Percentiles rank a stretch among this genome's conserved stretches.
These are phyloP conservation scores for Ophiostoma sp. DNA, from an alignment of 2,329 filamentous ascomycete genomes.

Conservation along the genomic window DNA sequence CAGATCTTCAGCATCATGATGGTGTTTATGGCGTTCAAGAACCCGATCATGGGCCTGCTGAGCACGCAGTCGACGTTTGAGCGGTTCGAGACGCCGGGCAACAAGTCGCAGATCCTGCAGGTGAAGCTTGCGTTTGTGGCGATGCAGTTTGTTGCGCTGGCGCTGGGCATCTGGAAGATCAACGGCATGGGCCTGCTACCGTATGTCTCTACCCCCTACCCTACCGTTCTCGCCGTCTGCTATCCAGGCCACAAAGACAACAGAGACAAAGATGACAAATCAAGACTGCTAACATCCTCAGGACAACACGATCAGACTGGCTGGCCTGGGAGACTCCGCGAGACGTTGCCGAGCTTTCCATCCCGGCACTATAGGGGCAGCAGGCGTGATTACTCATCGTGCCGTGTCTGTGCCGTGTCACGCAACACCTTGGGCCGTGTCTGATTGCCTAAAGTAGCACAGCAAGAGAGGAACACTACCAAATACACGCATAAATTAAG, in stretches of 20 bases:
- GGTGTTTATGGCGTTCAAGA: slow-evolving; percentile 99
- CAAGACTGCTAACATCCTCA: slow-evolving; percentile 33
- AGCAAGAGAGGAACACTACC: neutral
- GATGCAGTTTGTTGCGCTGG: slow-evolving; percentile 80
- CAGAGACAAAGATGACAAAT: neutral
- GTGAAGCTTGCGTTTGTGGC: slow-evolving; percentile 84
- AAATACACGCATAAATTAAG: neutral
- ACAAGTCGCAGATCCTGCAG: slow-evolving; percentile 64
- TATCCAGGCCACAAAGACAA: neutral
- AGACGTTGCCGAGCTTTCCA: slow-evolving; percentile 60
- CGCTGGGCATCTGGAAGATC: slow-evolving; percentile 89
- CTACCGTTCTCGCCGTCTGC: neutral
- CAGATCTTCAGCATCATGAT: slow-evolving; percentile 99
- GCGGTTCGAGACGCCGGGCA: slow-evolving; percentile 79
- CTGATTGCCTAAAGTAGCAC: neutral
- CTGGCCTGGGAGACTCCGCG: slow-evolving; percentile 85
- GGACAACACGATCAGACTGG: slow-evolving; percentile 95
- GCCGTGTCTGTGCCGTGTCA: neutral
- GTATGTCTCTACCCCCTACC: slow-evolving; percentile 44
- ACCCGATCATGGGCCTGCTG: slow-evolving; percentile 77
- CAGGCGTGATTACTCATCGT: neutral
- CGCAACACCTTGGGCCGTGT: neutral
- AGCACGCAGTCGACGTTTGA: slow-evolving; percentile 83
- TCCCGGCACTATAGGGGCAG: slow-evolving; percentile 50
- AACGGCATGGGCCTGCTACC: slow-evolving; percentile 94